Base-by-base conservation (phyloP, 78 protist genomes). In the Paulinella micropora region DNA sequence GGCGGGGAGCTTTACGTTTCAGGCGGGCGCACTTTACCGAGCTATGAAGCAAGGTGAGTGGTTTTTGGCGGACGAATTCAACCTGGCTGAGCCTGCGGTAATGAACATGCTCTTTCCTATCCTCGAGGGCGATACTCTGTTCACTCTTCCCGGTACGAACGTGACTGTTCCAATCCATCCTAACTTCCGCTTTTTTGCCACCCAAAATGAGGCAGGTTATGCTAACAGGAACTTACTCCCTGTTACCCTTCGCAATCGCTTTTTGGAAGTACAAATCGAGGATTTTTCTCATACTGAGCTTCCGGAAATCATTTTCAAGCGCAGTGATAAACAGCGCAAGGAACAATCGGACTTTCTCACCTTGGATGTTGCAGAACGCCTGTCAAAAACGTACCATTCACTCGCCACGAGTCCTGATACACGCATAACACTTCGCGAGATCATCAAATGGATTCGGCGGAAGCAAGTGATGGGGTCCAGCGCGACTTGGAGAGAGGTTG, bases 11-110 rank as follows among this genome's bases (percentile, higher is more conserved):
- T 77, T 77, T 9, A 39, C 15, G 34, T 85, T 85, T n/a, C 9
- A 2, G 34, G 9, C 3, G 29, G 87, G 87, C 2, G 79, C 3
- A 29, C 67, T 85, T 15, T 2, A 2, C 51, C 87, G 3, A 2
- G 87, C 87, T 6, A 85, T 85, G 51, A 9, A 41, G 9, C 34
- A 85, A 26, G 87, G 87, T 6, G 15, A 85, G 3, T 41, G 9
- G 37, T 85, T 85, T n/a, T 4, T 85, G 36, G 87, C 87, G 29
- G 87, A 85, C 34, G 87, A 85, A 32, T 9, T 85, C 79, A 85
- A 85, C 67, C 87, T 85, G 23, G 67, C 67, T 6, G 87, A 85
- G 9, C 87, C 87, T 2, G 3, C 51, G 34, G 87, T 85, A 6
- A 2, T 85, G 37, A 39, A n/a, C 32, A 85, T 32, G 2, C 51